phyloP scores from a whole-genome alignment of 257 asterid species.

The Fraxinus americana region DNA sequence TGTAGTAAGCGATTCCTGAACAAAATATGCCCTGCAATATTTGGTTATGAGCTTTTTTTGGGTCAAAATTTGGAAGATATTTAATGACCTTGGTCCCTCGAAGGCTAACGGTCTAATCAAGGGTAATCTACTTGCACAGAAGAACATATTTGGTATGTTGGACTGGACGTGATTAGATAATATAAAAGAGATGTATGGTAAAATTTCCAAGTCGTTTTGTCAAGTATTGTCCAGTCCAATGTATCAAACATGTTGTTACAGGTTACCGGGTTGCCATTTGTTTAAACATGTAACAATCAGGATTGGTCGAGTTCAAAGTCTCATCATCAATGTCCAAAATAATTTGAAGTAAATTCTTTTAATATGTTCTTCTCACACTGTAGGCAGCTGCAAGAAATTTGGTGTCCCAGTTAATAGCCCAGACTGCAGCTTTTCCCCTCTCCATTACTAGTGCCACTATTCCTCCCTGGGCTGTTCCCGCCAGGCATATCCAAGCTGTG shows the following conservation, averaged over 20 bases:
- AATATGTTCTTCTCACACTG: conserved; percentile 55
- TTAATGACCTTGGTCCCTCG: not conserved
- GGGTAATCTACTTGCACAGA: not conserved
- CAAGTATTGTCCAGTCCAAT: not conserved
- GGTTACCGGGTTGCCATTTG: not conserved
- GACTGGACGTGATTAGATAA: not conserved
- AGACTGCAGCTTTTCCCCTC: conserved; percentile 62
- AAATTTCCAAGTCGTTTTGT: not conserved
- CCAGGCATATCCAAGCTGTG: conserved; percentile 87
- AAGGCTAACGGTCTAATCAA: not conserved
- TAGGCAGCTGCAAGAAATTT: conserved; percentile 75
- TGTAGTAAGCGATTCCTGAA: conserved; percentile 82
- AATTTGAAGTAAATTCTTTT: not conserved
- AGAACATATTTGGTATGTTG: not conserved
- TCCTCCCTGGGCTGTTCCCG: conserved; percentile 78
- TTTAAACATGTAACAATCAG: not conserved
- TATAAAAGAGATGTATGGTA: too few species aligned
- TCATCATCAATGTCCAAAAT: not conserved
- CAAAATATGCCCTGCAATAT: conserved; percentile 80
- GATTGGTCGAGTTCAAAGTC: not conserved
- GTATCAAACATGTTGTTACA: not conserved
- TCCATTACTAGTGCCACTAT: conserved; percentile 71
- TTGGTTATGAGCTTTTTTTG: not conserved
- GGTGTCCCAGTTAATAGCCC: conserved; percentile 82
- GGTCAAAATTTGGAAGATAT: not conserved